Percentiles rank a stretch among this genome's conserved stretches.
phyloP scores from a whole-genome alignment of 495 filamentous ascomycete species.

The Pyrenula massariospora region DNA sequence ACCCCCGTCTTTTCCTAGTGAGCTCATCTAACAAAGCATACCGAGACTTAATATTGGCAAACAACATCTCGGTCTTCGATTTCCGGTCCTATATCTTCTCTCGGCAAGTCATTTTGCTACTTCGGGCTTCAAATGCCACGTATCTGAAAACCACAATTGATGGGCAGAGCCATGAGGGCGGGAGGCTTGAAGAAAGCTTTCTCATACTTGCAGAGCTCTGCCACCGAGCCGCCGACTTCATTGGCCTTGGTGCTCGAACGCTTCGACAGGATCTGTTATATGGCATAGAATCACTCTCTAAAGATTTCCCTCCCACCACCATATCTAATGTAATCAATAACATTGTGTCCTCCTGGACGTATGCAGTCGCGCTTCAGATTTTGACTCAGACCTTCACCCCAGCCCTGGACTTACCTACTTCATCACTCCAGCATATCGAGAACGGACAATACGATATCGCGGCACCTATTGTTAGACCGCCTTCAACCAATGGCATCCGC shows the following conservation, averaged over 20 bases:
- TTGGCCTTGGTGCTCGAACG: conserved; percentile 62
- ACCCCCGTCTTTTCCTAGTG: conserved; percentile 40
- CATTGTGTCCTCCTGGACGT: conserved; percentile 75
- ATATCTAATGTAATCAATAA: conserved; percentile 58
- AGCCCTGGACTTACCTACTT: conserved; percentile 51
- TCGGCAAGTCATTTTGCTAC: conserved; percentile 70
- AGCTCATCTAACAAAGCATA: conserved; percentile 69
- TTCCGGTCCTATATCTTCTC: conserved; percentile 92
- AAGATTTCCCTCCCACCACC: conserved; percentile 6
- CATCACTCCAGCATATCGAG: conserved; percentile 28
- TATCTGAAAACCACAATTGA: conserved; percentile 12
- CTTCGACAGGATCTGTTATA: conserved; percentile 60
- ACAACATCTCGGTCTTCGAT: conserved; percentile 94
- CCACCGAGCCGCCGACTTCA: conserved; percentile 64
- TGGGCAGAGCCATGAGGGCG: too few relatives aligned
- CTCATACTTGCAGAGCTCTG: conserved; percentile 70
- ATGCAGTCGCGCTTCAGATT: conserved; percentile 65
- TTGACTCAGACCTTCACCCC: conserved; percentile 65
- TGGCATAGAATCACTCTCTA: conserved; percentile 21
- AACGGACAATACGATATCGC: not conserved
- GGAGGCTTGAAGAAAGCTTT: conserved; percentile 48
- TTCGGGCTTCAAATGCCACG: conserved; percentile 64
- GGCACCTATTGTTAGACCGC: not conserved
- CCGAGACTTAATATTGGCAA: conserved; percentile 85
- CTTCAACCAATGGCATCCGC: not conserved